Evolutionary conservation across 2,329 filamentous ascomycete genomes (phyloP), one percentile per base, ranked within the genome.

Genomic region (Dothistroma pini): DNA sequence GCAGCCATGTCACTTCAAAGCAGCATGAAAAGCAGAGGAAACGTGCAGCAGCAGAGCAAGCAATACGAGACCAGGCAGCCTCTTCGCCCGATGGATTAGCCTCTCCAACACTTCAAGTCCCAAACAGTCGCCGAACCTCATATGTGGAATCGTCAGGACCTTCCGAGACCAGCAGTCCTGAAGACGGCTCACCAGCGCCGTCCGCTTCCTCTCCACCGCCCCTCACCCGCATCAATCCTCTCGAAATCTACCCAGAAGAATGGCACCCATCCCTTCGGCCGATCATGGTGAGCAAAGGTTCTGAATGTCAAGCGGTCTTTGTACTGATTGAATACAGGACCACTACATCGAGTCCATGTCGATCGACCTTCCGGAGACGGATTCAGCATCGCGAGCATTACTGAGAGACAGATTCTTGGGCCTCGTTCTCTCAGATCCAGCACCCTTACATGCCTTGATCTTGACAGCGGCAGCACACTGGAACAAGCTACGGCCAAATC

Each of bases 401-500:
- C 67, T 80, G 6, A 70, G 76, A 59, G 72, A 74, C 21, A 61
- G 68, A 16, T 79, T 78, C 71, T 75, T 79, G 41, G 77, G 76
- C 6, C 70, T 80, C 35, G 72, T 76, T n/a, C 72, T 79, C 62
- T 74, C 73, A 29, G 76, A 79, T 38, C 69, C 71, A 1, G 72
- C 76, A 4, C 65, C 77, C 14, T 72, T 80, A 57, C 75, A 77
- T 25, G 73, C 79, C 21, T 72, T 79, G 38, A 71, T 80, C 58
- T 70, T 80, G 12, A 69, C 77, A 38, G 72, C 77, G 0, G 75
- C 76, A n/a, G 75, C 78, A 4, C 75, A 79, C 57, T 77, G 75
- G 63, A 72, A 72, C 25, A 71, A 74, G 21, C 57, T 74, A 4
- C 69, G 69, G 7, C 38, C 66, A 66, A 14, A 48, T 65, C 2